Evolutionary conservation across 805 yeast species (phyloP).

Genomic region (Ogataea kodamae): DNA sequence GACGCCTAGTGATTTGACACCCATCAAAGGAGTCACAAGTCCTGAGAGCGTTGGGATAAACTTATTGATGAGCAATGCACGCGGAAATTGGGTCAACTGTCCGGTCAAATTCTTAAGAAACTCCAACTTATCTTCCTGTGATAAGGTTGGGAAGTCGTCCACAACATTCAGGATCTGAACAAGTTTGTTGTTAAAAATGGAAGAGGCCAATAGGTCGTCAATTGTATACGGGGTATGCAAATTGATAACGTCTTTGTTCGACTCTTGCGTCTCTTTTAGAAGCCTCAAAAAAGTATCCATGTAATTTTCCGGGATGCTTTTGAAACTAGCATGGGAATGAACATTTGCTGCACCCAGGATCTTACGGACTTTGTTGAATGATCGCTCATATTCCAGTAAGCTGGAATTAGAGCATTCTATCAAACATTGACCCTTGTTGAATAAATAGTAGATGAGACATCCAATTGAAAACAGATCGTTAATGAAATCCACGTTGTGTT

Average conservation of each 20-base stretch:
- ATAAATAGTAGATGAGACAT: conserved; percentile 66
- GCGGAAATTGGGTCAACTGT: conserved; percentile 57
- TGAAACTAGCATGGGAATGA: conserved; percentile 45
- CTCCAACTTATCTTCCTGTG: conserved; percentile 59
- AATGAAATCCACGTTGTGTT: conserved; percentile 56
- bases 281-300: conserved; percentile 48
- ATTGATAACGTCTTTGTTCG: conserved; percentile 31
- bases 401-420: conserved; percentile 37
- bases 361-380: conserved; percentile 37
- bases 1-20: conserved; percentile 17
- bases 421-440: conserved; percentile 44
- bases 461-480: conserved; percentile 88
- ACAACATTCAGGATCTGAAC: conserved; percentile 75
- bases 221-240: conserved; percentile 39
- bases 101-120: conserved; percentile 64
- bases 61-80: conserved; percentile 56
- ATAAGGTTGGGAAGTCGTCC: conserved; percentile 78
- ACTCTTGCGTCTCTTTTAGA: conserved; percentile 43
- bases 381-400: conserved; percentile 57
- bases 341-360: conserved; percentile 37
- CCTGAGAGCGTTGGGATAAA: conserved; percentile 67
- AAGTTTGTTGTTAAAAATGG: conserved; percentile 77
- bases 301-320: conserved; percentile 58
- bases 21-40: conserved; percentile 40
- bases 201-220: conserved; percentile 65